phyloP scores from a whole-genome alignment of 257 asterid genomes.

The Nicotiana paniculata region DNA sequence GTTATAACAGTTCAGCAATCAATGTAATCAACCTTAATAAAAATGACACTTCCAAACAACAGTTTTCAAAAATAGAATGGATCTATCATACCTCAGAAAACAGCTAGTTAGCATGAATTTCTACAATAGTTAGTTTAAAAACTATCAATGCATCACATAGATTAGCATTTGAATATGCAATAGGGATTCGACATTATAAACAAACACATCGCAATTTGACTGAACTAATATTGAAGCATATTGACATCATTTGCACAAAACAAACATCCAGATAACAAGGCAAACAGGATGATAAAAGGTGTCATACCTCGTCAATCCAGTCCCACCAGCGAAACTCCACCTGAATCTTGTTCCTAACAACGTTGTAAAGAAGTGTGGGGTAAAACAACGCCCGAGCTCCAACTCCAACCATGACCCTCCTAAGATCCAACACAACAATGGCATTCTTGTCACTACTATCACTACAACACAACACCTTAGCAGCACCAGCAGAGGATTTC shows the following conservation, averaged over 20 bases:
- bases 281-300: background rate
- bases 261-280: background rate
- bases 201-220: background rate
- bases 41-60: background rate
- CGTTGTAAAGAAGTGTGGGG: conserved; percentile 51
- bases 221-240: background rate
- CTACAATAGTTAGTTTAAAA: background rate
- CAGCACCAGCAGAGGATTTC: background rate
- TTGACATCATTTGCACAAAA: background rate
- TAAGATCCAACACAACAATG: conserved; percentile 24
- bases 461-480: conserved; percentile 7
- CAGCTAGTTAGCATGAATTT: background rate
- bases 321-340: conserved; percentile 60
- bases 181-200: background rate
- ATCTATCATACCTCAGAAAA: background rate
- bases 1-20: background rate
- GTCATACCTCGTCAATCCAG: conserved; percentile 52
- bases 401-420: conserved; percentile 39
- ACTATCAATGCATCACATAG: background rate
- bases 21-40: background rate
- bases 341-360: conserved; percentile 47
- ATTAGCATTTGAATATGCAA: background rate
- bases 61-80: background rate
- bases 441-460: conserved; percentile 4
- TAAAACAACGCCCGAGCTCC: conserved; percentile 50